Evolutionary conservation across 2,329 filamentous ascomycete genomes (phyloP), one percentile per base, ranked within the genome.

Genomic region (Zalaria obscura): DNA sequence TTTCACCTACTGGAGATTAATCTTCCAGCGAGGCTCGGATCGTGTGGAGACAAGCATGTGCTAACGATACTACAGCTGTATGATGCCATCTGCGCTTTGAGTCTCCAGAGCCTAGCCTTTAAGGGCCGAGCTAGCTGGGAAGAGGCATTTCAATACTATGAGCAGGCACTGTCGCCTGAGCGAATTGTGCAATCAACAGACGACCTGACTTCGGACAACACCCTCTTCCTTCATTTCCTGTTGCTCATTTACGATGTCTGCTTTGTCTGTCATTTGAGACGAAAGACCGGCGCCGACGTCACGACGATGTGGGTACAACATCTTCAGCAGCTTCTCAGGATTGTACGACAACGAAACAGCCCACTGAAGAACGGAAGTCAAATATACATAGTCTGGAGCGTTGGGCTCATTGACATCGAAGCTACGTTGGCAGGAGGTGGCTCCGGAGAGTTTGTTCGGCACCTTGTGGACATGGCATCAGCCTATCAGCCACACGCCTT

Each of bases 61-160:
- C 41, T 45, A 27, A 46, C 44, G 39, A 26, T 41, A n/a, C 25
- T 39, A 35, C 40, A 73, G 70, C 63, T 76, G 41, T 67, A 69
- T 38, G 68, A 75, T 51, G 71, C 73, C 5, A 73, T 76, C 47
- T 72, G 73, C 60, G 72, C 72, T 4, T 55, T 76, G n/a, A 70
- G 69, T 25, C 69, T 69, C 11, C 61, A 75, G 35, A 71, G 69
- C 49, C 58, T 73, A 35, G 63, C 65, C 25, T 63, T 66, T 40
- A 65, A 61, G 47, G 63, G 66, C 28, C 63, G 59, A 27, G 59
- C 62, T 27, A 62, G 65, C 40, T 51, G 52, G 5, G 59, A 72
- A 43, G 64, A 70, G 48, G 66, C 68, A 7, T 56, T 73, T 37
- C 67, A 73, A 45, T 69, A 75, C 49, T 75, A 76, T 48, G 66